These are phyloP conservation scores for Penicillium sp. DNA, from an alignment of 2,329 filamentous ascomycete genomes.

Conservation along the genomic window DNA sequence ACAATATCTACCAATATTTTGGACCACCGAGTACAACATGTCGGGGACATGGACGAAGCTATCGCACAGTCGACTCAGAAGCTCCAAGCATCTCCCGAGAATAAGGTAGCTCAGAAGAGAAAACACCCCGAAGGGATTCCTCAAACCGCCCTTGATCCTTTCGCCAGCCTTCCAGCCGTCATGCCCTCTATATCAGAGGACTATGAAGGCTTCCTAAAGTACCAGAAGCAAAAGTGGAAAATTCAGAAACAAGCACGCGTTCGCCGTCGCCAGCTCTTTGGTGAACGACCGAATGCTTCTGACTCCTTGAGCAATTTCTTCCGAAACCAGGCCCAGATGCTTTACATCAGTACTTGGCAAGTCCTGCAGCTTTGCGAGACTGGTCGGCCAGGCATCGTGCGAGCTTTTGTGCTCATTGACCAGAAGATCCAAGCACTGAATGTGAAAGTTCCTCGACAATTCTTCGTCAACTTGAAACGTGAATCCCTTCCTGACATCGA, in stretches of 20 bases:
- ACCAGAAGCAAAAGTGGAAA: slow-evolving; percentile 99
- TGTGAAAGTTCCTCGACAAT: slow-evolving; percentile 82
- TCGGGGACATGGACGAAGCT: slow-evolving; percentile 75
- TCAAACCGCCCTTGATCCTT: slow-evolving; percentile 72
- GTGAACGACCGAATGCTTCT: slow-evolving; percentile 70
- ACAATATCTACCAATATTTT: slow-evolving; percentile 71
- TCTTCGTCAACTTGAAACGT: slow-evolving; percentile 90
- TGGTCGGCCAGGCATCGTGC: slow-evolving; percentile 82
- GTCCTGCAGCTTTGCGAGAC: slow-evolving; percentile 84
- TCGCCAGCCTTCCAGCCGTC: slow-evolving; percentile 75
- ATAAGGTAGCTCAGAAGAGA: slow-evolving; percentile 64
- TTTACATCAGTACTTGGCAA: slow-evolving; percentile 95
- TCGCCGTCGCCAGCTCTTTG: slow-evolving; percentile 87
- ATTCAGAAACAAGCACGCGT: slow-evolving; percentile 89
- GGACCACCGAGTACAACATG: slow-evolving; percentile 58
- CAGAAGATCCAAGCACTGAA: slow-evolving; percentile 87
- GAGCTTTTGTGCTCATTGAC: slow-evolving; percentile 89
- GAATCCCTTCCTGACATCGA: slow-evolving; percentile 87
- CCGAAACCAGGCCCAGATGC: slow-evolving; percentile 86
- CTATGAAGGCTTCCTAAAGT: slow-evolving; percentile 84
- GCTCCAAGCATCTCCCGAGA: slow-evolving; percentile 64
- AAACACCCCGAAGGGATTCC: slow-evolving; percentile 70
- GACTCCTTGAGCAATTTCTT: slow-evolving; percentile 74
- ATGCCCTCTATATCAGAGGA: slow-evolving; percentile 87
- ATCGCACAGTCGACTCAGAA: slow-evolving; percentile 70